Percentiles rank a stretch among this genome's conserved stretches.
Evolutionary conservation across 2,329 filamentous ascomycete genomes (phyloP).

Genomic region (Pyrenochaeta sp.): DNA sequence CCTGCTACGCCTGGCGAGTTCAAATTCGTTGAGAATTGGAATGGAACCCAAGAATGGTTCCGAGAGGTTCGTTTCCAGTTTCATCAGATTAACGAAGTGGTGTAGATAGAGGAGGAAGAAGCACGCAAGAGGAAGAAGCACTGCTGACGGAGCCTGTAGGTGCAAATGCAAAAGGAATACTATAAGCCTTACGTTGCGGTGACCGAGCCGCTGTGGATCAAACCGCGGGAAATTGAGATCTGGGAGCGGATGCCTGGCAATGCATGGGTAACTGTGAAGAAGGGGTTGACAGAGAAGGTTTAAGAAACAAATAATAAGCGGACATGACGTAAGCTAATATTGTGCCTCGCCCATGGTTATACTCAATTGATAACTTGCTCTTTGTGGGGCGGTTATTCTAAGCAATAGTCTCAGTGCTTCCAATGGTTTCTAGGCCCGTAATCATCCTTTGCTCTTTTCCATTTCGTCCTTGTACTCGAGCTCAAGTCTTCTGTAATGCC

Average conservation of each 20-base stretch:
- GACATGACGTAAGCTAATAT: not conserved
- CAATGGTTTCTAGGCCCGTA: too few relatives aligned
- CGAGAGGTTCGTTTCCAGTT: constrained; percentile 15
- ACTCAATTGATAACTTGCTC: too few relatives aligned
- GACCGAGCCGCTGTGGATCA: constrained; percentile 28
- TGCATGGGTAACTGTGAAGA: constrained; percentile 20
- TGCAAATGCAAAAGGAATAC: constrained; percentile 31
- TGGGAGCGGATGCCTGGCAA: constrained; percentile 21
- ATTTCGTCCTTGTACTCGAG: too few relatives aligned
- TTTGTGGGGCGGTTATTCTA: too few relatives aligned
- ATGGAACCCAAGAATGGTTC: constrained; percentile 26
- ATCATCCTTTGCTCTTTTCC: too few relatives aligned
- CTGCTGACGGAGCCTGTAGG: constrained; percentile 12
- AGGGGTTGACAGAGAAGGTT: constrained; percentile 3
- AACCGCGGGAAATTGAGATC: constrained; percentile 23
- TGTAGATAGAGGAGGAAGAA: too few relatives aligned
- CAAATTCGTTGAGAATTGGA: constrained; percentile 31
- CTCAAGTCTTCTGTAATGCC: too few relatives aligned
- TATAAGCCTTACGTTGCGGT: constrained; percentile 25
- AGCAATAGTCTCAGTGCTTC: too few relatives aligned
- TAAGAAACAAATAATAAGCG: not conserved
- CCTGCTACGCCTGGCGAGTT: not conserved
- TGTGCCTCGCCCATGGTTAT: too few relatives aligned
- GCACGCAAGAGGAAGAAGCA: too few relatives aligned
- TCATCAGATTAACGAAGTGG: too few relatives aligned